Percentiles rank a stretch among this genome's conserved stretches.
Conservation (phyloP, 768 basidiomycete species). For the Amanita fuliginea region DNA sequence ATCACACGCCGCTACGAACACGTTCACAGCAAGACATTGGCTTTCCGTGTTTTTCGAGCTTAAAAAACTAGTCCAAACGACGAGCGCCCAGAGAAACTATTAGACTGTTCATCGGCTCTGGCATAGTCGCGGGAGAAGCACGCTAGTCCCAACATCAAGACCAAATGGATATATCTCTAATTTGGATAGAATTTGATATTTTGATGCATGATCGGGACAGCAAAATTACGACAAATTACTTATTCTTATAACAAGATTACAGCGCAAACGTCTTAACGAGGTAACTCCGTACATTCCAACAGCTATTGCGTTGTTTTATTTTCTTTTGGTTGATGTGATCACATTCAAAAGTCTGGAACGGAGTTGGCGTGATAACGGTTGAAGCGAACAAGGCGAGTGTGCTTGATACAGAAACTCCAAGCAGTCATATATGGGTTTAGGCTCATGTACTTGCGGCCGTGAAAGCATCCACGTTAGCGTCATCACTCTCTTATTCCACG, state of each 20-base stretch:
- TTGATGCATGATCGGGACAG: neutral
- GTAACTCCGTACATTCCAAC: neutral
- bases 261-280: neutral
- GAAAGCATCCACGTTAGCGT: neutral
- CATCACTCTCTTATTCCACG: neutral
- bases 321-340: neutral
- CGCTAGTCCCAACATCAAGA: neutral
- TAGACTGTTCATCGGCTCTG: neutral
- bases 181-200: neutral
- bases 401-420: neutral
- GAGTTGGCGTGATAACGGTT: neutral
- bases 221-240: neutral
- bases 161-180: neutral
- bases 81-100: neutral
- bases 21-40: neutral
- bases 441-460: neutral
- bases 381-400: neutral
- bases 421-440: neutral
- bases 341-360: neutral
- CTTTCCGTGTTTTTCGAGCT: neutral
- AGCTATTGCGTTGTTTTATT: neutral
- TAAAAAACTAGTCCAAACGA: neutral
- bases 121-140: slow-evolving; percentile 2
- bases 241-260: neutral
- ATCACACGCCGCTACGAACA: neutral